These are phyloP conservation scores for Raddia distichophylla DNA, from an alignment of 176 grass and related monocot species.

Conservation along the genomic window DNA sequence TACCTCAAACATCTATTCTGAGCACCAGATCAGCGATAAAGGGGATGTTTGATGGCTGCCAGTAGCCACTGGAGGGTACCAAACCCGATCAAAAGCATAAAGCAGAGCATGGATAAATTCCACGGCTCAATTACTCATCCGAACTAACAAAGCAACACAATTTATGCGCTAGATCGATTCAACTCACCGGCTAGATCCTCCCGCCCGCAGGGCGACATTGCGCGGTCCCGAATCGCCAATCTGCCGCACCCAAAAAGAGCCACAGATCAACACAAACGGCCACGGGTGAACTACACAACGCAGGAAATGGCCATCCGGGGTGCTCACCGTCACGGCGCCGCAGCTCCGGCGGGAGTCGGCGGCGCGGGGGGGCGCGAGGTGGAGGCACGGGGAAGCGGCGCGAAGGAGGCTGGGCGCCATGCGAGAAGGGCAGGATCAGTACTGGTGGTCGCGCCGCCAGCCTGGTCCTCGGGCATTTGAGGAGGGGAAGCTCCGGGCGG, in stretches of 20 bases:
- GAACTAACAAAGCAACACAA: not conserved
- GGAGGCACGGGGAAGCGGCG: constrained; percentile 40
- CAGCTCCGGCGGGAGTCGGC: constrained; percentile 32
- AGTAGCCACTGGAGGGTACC: not conserved
- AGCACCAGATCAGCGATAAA: not conserved
- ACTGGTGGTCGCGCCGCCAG: constrained; percentile 5
- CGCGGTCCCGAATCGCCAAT: constrained; percentile 39
- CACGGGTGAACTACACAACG: not conserved
- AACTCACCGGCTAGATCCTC: constrained; percentile 54
- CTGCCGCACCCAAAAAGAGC: constrained; percentile 26
- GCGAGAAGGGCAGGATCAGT: not conserved
- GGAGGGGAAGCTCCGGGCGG: constrained; percentile 36
- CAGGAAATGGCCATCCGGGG: not conserved
- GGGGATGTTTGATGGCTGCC: not conserved
- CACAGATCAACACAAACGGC: not conserved
- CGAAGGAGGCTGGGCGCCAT: constrained; percentile 57
- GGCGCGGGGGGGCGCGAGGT: constrained; percentile 14
- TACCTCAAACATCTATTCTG: not conserved
- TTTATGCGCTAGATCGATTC: not conserved
- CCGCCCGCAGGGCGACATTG: constrained; percentile 22
- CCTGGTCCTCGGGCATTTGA: constrained; percentile 56
- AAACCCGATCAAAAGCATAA: not conserved
- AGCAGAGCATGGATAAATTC: not conserved
- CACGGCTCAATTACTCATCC: not conserved
- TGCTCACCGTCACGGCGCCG: constrained; percentile 38